Evolutionary conservation across 805 yeast genomes (phyloP), one percentile per base, ranked within the genome.

Genomic region (Kazachstania kunashirensis): DNA sequence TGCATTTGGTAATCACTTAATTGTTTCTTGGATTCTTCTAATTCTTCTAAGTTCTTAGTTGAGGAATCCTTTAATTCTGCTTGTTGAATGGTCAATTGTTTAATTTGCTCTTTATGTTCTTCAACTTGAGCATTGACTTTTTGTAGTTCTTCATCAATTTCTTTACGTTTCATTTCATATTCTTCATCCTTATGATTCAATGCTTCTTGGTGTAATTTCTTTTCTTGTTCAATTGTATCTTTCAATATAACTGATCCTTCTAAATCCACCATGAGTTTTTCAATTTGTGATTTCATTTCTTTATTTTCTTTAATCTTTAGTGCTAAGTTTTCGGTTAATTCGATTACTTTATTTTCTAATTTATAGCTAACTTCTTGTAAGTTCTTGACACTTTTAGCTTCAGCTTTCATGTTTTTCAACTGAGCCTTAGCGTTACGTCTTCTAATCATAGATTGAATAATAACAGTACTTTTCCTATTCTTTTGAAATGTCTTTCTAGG

Each of bases 341-440:
- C 94, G 46, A 92, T 86, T n/a, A 94, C 96, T 68, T 94, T 92
- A 62, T 92, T 92, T 61, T 92, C 99, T 52, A 94, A 72, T 57
- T 82, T 77, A 63, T 85, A 92, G 51, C 94, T 86, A 27, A 84
- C 94, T 58, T 89, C 95, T 61, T 84, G 77, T 66, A 84, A 72
- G 55, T 81, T 94, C 56, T 80, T 79, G 31, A 85, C 94, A 12
- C 95, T 84, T 57, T 84, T 84, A 21, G 96, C 95, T 46, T 92
- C 97, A n/a, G 70, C 71, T 56, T 76, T 83, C 58, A 85, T 67
- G 39, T 67, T 62, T 44, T 65, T 63, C 49, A 84, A 73, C 55
- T 81, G 79, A 35, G 64, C 65, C 44, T 66, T 66, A 18, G 99
- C 99, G 41, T 68, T 62, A 42, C 73, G 75, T 52, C 92, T 75